Percentiles rank a stretch among this genome's conserved stretches.
Conservation (phyloP, 371 early-diverging fungal genomes). For the Mucor velutinosus region DNA sequence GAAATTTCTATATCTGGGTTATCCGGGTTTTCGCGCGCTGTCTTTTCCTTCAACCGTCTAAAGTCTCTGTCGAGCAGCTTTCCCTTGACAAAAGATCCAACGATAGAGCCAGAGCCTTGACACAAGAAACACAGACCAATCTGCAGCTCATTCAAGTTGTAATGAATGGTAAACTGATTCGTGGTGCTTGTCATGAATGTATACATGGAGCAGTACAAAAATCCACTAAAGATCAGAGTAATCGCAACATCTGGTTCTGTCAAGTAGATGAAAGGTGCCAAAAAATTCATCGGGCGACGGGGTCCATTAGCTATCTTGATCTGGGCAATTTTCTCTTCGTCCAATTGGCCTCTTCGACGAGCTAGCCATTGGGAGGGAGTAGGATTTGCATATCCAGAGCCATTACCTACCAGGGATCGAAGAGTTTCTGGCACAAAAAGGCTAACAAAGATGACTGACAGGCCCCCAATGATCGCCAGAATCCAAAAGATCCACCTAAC, state of each 20-base stretch:
- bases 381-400: constrained; percentile 46
- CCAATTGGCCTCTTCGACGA: constrained; percentile 12
- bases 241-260: constrained; percentile 16
- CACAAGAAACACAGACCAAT: constrained; percentile 40
- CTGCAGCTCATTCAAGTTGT: constrained; percentile 26
- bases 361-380: constrained; percentile 29
- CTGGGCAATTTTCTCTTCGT: constrained; percentile 8
- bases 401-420: constrained; percentile 51
- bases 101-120: constrained; percentile 30
- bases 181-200: constrained; percentile 27
- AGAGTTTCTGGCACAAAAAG: constrained; percentile 45
- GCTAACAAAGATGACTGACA: constrained; percentile 9
- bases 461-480: constrained; percentile 23
- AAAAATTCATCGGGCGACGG: constrained; percentile 11
- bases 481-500: constrained; percentile 46
- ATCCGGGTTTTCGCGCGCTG: not conserved
- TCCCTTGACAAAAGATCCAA: constrained; percentile 29
- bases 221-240: constrained; percentile 4
- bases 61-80: constrained; percentile 38
- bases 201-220: constrained; percentile 8
- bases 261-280: constrained; percentile 21
- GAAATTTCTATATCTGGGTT: constrained; percentile 29
- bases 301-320: constrained; percentile 1
- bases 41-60: constrained; percentile 4
- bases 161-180: constrained; percentile 25